phyloP scores from a whole-genome alignment of 2,329 filamentous ascomycete genomes.

The Xylariomycetidae sp. region DNA sequence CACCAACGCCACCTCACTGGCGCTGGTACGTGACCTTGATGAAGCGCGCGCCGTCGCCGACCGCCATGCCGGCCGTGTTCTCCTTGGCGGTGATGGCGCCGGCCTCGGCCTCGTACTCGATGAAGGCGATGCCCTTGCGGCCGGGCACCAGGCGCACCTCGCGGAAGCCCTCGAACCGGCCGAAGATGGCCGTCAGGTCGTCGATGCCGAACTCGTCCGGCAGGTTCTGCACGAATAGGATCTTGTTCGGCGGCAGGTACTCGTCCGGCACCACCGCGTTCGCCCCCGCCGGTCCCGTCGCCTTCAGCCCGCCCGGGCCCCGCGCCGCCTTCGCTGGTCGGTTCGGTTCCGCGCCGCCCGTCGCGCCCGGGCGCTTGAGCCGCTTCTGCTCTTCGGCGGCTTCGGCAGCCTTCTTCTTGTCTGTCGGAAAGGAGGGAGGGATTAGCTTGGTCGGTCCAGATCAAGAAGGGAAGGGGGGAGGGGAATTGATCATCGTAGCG shows the following conservation, averaged over 20 bases:
- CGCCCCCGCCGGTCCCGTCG: conserved; percentile 59
- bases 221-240: conserved; percentile 87
- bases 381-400: conserved; percentile 72
- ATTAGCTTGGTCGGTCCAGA: no score
- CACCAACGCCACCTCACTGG: no score
- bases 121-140: conserved; percentile 83
- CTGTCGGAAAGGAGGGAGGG: conserved; percentile 27
- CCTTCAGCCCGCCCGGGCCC: conserved; percentile 70
- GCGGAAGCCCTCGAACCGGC: conserved; percentile 86
- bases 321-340: conserved; percentile 66
- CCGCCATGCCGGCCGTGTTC: conserved; percentile 75
- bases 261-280: conserved; percentile 87
- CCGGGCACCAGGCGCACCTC: conserved; percentile 88
- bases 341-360: conserved; percentile 34
- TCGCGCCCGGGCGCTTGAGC: conserved; percentile 55
- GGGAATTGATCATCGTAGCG: neutral
- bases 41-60: conserved; percentile 67
- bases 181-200: conserved; percentile 72
- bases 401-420: conserved; percentile 76
- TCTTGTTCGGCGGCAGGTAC: conserved; percentile 95
- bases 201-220: conserved; percentile 83
- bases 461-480: no score
- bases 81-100: conserved; percentile 93
- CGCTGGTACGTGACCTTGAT: conserved; percentile 97
- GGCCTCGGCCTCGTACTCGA: conserved; percentile 88